phyloP scores from a whole-genome alignment of 345 rosid genomes.

The Corymbia maculata region DNA sequence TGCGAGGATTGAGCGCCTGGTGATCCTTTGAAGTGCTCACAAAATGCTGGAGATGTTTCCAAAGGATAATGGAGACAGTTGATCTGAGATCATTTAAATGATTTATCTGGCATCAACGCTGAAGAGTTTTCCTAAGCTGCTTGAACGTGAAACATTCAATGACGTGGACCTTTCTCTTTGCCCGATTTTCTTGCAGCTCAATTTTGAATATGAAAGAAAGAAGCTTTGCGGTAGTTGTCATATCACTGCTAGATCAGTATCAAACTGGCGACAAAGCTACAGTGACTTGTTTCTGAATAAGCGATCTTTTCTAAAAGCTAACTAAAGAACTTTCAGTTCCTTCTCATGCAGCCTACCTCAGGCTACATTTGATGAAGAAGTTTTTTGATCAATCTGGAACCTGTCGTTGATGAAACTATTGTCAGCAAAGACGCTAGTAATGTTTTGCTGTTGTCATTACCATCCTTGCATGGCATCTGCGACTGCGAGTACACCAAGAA shows the following conservation, averaged over 20 bases:
- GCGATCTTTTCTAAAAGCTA: not conserved
- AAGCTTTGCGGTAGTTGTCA: not conserved
- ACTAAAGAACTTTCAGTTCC: not conserved
- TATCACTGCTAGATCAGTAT: not conserved
- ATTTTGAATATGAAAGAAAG: not conserved
- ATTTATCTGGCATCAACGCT: not conserved
- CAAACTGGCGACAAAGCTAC: not conserved
- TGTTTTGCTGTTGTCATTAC: not conserved
- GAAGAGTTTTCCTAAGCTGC: not conserved
- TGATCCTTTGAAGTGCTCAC: not conserved
- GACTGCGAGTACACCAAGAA: not conserved
- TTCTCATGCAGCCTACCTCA: not conserved
- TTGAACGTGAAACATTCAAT: not conserved
- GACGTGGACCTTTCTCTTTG: not conserved
- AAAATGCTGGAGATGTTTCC: not conserved
- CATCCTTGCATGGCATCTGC: not conserved
- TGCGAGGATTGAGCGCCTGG: not conserved
- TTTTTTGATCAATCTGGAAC: not conserved
- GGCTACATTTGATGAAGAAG: not conserved
- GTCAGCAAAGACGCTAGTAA: not conserved
- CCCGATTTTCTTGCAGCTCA: not conserved
- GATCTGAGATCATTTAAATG: not conserved
- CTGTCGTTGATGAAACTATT: not conserved
- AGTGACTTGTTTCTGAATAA: not conserved
- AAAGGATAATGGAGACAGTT: not conserved